Conservation (phyloP, 768 basidiomycete species). For the Suillus decipiens region DNA sequence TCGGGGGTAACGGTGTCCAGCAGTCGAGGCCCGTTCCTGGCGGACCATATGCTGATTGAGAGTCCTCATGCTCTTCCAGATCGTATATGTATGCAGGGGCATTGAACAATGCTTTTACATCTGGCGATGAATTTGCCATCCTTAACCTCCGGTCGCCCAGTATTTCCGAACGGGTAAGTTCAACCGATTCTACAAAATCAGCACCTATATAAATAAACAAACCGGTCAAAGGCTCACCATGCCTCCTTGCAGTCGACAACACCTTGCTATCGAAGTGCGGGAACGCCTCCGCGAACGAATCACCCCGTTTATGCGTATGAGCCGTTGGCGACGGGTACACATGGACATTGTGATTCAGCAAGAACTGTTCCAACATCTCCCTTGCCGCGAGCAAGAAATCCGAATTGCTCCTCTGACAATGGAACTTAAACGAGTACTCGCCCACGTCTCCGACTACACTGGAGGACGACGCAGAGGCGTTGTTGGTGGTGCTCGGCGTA, state of each 20-base stretch:
- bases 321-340: conserved; percentile 78
- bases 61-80: conserved; percentile 70
- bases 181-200: conserved; percentile 63
- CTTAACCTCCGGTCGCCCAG: conserved; percentile 74
- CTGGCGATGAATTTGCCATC: conserved; percentile 86
- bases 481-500: conserved; percentile 43
- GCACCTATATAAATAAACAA: conserved; percentile 36
- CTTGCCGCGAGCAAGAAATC: conserved; percentile 89
- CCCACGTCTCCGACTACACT: conserved; percentile 31
- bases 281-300: conserved; percentile 94
- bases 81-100: conserved; percentile 82
- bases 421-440: conserved; percentile 93
- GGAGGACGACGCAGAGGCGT: conserved; percentile 41
- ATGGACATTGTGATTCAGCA: conserved; percentile 81
- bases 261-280: conserved; percentile 97
- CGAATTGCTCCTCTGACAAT: conserved; percentile 92
- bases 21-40: conserved; percentile 60
- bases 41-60: conserved; percentile 55
- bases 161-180: conserved; percentile 68
- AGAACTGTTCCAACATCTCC: conserved; percentile 91
- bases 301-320: conserved; percentile 82
- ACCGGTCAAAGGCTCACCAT: conserved; percentile 45
- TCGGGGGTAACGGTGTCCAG: conserved; percentile 76
- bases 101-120: conserved; percentile 95
- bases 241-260: conserved; percentile 73